Evolutionary conservation across 257 asterid species (phyloP).

Genomic region (Lavandula angustifolia): DNA sequence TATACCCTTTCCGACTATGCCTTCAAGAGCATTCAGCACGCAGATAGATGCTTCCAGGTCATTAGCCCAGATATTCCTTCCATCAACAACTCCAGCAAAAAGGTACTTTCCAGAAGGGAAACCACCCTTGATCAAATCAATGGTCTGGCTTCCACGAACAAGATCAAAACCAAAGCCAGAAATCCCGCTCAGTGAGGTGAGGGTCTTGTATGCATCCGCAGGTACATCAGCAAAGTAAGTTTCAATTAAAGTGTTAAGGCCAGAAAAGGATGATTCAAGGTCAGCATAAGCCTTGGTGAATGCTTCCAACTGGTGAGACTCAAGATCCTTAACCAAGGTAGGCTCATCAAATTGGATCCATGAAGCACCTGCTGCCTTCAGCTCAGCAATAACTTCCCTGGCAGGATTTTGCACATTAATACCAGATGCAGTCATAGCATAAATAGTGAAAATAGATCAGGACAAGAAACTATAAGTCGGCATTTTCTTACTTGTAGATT

Average conservation of each 20-base stretch:
- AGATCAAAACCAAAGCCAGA: constrained; percentile 85
- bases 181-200: constrained; percentile 71
- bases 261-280: constrained; percentile 68
- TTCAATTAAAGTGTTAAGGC: constrained; percentile 67
- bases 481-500: constrained; percentile 63
- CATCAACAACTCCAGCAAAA: constrained; percentile 97
- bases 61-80: constrained; percentile 99
- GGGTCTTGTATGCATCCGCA: constrained; percentile 68
- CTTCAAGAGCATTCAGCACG: constrained; percentile 67
- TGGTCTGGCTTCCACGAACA: constrained; percentile 79
- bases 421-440: background rate
- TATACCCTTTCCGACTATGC: constrained; percentile 86
- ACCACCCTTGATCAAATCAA: constrained; percentile 77
- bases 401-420: constrained; percentile 14
- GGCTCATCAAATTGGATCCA: constrained; percentile 98
- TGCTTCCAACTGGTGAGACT: constrained; percentile 80
- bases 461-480: background rate
- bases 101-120: constrained; percentile 90
- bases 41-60: constrained; percentile 71
- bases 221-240: constrained; percentile 92
- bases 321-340: constrained; percentile 82
- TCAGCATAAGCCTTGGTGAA: constrained; percentile 81
- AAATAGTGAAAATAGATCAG: background rate
- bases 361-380: constrained; percentile 95
- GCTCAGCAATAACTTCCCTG: constrained; percentile 92